Percentiles rank a stretch among this genome's conserved stretches.
These are phyloP conservation scores for Calocybe indica DNA, from an alignment of 768 basidiomycete species.

Conservation along the genomic window DNA sequence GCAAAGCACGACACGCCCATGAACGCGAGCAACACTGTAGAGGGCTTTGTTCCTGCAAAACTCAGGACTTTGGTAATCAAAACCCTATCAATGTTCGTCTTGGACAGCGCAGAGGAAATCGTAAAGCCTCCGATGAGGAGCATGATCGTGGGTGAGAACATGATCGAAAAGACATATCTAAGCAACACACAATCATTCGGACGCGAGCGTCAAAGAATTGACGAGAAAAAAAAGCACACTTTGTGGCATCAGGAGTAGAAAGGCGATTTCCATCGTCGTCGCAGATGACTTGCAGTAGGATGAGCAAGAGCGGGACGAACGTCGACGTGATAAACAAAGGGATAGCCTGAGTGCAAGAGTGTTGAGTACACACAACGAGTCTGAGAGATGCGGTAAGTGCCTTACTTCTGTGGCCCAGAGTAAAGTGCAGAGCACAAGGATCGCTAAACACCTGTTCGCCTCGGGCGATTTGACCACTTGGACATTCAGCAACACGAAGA, in stretches of 20 bases:
- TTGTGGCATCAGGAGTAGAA: slow-evolving; percentile 66
- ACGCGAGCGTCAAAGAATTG: background rate
- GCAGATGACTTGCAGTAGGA: slow-evolving; percentile 77
- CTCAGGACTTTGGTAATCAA: slow-evolving; percentile 87
- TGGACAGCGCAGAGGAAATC: slow-evolving; percentile 92
- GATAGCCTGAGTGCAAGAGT: slow-evolving; percentile 60
- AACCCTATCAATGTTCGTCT: slow-evolving; percentile 90
- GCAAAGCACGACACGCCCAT: slow-evolving; percentile 98
- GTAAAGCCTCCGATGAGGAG: slow-evolving; percentile 97
- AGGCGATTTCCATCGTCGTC: slow-evolving; percentile 50
- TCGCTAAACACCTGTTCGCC: slow-evolving; percentile 87
- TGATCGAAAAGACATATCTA: slow-evolving; percentile 87
- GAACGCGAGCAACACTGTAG: slow-evolving; percentile 83
- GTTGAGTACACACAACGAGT: background rate
- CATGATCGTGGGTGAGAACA: slow-evolving; percentile 99
- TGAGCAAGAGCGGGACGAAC: slow-evolving; percentile 80
- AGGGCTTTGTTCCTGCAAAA: slow-evolving; percentile 84
- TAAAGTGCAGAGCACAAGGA: slow-evolving; percentile 84
- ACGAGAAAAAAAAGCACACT: slow-evolving; percentile 38
- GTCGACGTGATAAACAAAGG: slow-evolving; percentile 97
- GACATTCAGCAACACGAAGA: slow-evolving; percentile 57
- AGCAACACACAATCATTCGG: background rate
- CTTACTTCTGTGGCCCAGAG: slow-evolving; percentile 95
- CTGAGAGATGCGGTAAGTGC: background rate
- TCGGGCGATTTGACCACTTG: slow-evolving; percentile 53